Evolutionary conservation across 2,329 filamentous ascomycete genomes (phyloP), one percentile per base, ranked within the genome.

Genomic region (Exophiala phaeomuriformis): DNA sequence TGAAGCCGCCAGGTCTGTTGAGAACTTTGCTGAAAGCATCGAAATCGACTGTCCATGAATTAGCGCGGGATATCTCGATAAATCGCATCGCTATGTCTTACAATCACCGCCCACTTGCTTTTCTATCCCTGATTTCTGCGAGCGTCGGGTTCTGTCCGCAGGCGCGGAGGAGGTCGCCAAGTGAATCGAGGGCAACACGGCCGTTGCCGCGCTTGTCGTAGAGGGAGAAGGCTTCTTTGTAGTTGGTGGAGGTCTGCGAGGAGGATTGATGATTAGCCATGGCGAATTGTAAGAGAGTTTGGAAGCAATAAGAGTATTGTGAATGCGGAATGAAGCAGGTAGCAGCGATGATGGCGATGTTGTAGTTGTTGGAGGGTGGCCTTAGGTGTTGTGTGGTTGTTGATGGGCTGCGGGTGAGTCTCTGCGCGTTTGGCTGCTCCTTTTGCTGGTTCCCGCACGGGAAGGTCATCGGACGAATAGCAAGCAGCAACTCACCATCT

Each of bases 201-300:
- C 91, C 90, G 70, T 88, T 95, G 69, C 93, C 93, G 72, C 93
- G 91, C 84, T 96, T 97, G 81, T 98, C 93, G 79, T 97, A 98
- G 71, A 98, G 87, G 67, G 90, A 90, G 76, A 98, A 98, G 65
- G 93, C 93, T 85, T 98, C 93, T 80, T 97, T 97, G 88, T 97
- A 98, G 85, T 98, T 97, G 77, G 91, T 97, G 58, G 82, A 82
- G 69, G 81, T 79, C 81, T 84, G 80, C 19, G 36, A 68, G 65
- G 58, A 53, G n/a, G 53, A 49, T 52, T 59, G 54, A 32, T 49
- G 39, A 52, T 59, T 61, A 55, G 58, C 56, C 58, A 61, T 61
- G 31, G 29, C 48, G 45, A 41, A 47, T 32, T 19, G 19, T 10
- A 32, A 30, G 42, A 9, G 3, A 2, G 36, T 39, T 39, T 39